phyloP scores from a whole-genome alignment of 192 early-diverging fungal species.

The Umbelopsis vinacea region DNA sequence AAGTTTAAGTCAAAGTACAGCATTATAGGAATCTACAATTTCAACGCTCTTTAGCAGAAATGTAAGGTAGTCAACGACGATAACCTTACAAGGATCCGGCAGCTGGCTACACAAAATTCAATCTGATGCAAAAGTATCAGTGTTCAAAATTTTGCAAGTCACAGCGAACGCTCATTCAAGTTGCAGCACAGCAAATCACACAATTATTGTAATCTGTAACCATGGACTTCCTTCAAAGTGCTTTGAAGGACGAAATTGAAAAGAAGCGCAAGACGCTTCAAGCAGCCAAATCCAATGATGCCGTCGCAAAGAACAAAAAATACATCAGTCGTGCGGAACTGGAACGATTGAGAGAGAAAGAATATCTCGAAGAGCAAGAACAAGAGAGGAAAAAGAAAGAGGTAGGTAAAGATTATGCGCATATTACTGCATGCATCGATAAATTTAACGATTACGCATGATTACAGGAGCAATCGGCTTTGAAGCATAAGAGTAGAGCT shows the following conservation, averaged over 20 bases:
- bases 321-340: constrained; percentile 86
- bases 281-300: constrained; percentile 25
- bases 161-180: not conserved
- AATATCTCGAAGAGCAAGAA: constrained; percentile 62
- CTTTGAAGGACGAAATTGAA: constrained; percentile 70
- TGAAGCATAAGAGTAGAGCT: constrained; percentile 13
- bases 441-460: constrained; percentile 7
- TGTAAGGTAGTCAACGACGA: no score
- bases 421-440: not conserved
- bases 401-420: not conserved
- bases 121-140: not conserved
- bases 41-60: no score
- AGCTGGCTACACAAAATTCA: no score
- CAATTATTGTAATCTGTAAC: not conserved
- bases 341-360: constrained; percentile 62
- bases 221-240: constrained; percentile 40
- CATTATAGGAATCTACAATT: no score
- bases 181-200: not conserved
- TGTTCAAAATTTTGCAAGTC: not conserved
- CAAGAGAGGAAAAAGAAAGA: constrained; percentile 35
- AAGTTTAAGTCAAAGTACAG: no score
- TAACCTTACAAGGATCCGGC: no score
- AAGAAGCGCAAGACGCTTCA: constrained; percentile 73
- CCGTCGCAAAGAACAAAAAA: constrained; percentile 60
- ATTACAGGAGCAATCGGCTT: constrained; percentile 21